Evolutionary conservation across 73 alveolate genomes (phyloP).

Genomic region (Tetrahymena elliotti): DNA sequence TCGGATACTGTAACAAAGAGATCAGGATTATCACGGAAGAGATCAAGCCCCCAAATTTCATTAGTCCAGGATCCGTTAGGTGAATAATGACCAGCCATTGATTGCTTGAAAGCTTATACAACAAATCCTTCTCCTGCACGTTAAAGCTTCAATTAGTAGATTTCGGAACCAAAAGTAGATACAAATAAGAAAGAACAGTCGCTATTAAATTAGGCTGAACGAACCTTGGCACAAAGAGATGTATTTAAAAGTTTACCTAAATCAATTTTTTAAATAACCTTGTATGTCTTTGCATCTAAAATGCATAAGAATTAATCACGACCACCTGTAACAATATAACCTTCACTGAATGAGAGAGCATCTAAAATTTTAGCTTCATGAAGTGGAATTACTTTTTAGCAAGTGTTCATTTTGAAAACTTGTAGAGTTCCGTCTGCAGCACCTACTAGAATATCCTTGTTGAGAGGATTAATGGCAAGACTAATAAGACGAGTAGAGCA

Average conservation of each 20-base stretch:
- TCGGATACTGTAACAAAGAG: constrained; percentile 41
- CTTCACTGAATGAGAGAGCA: constrained; percentile 53
- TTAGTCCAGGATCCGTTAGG: constrained; percentile 50
- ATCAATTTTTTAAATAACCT: background rate
- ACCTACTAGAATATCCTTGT: constrained; percentile 59
- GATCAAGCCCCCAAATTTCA: constrained; percentile 67
- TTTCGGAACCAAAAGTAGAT: constrained; percentile 82
- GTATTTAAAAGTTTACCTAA: background rate
- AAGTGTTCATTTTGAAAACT: constrained; percentile 67
- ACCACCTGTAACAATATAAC: constrained; percentile 77
- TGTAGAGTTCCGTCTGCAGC: constrained; percentile 51
- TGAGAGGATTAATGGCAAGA: constrained; percentile 28
- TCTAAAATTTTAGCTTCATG: constrained; percentile 47
- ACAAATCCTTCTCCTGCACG: constrained; percentile 3
- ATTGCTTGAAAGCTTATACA: background rate
- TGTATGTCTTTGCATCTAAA: constrained; percentile 12
- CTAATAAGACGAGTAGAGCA: constrained; percentile 10
- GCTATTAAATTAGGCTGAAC: constrained; percentile 52
- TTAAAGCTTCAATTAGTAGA: constrained; percentile 31
- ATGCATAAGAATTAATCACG: constrained; percentile 60
- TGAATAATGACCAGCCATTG: constrained; percentile 54
- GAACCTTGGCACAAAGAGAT: constrained; percentile 55
- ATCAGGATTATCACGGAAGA: constrained; percentile 29
- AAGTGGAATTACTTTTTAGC: constrained; percentile 30
- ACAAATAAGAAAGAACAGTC: constrained; percentile 46